phyloP scores from a whole-genome alignment of 305 asterid species.

The Solanum hybrid region DNA sequence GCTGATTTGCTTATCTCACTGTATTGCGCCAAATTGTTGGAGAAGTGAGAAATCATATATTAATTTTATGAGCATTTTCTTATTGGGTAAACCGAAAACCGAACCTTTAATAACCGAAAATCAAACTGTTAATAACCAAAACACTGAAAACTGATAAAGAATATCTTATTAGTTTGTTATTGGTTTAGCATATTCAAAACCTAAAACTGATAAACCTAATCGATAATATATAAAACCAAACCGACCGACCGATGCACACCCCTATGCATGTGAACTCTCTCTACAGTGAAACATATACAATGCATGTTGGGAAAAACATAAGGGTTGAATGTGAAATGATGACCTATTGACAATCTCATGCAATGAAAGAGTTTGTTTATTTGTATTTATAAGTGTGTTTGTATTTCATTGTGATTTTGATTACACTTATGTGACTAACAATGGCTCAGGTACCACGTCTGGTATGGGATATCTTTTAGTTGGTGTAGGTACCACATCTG shows the following conservation, averaged over 20 bases:
- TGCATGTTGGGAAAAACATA: not conserved
- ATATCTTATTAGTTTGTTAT: not conserved
- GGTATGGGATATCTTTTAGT: not conserved
- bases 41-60: not conserved
- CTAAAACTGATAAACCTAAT: not conserved
- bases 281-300: not conserved
- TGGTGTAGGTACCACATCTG: not conserved
- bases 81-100: no score
- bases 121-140: not conserved
- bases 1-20: no score
- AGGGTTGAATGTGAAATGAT: not conserved
- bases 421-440: not conserved
- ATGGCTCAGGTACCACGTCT: not conserved
- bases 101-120: no score
- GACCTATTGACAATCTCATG: not conserved
- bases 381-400: not conserved
- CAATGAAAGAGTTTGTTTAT: not conserved
- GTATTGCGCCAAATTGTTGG: not conserved
- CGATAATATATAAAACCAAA: no score
- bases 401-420: not conserved
- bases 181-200: not conserved
- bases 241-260: not conserved
- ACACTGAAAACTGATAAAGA: not conserved
- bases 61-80: not conserved
- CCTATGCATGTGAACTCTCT: not conserved